phyloP scores from a whole-genome alignment of 805 yeast species.

The Candida tibetensis region DNA sequence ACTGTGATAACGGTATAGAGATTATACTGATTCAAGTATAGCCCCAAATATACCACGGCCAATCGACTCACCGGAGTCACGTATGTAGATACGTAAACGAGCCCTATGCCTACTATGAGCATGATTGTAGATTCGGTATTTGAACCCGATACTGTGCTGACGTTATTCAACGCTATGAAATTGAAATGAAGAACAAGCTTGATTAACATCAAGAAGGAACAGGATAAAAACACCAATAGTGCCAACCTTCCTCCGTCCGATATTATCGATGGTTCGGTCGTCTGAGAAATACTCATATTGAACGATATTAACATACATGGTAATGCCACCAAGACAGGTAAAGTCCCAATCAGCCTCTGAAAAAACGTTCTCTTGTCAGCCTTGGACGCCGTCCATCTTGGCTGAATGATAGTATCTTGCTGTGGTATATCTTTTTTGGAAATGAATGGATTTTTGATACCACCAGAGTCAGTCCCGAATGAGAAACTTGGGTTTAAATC shows the following conservation, averaged over 20 bases:
- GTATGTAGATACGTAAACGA: conserved; percentile 22
- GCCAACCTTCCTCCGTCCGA: conserved; percentile 7
- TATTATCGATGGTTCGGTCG: background rate
- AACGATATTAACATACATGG: conserved; percentile 29
- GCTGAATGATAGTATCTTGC: background rate
- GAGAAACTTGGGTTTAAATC: background rate
- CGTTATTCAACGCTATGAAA: conserved; percentile 7
- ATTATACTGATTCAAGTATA: conserved; percentile 29
- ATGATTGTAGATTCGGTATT: conserved; percentile 9
- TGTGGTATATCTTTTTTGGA: background rate
- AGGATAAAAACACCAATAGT: conserved; percentile 22
- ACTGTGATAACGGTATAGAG: conserved; percentile 29
- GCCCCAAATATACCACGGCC: conserved; percentile 26
- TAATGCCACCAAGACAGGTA: conserved; percentile 33
- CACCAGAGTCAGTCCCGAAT: background rate
- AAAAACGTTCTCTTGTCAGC: background rate
- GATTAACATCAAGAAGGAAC: conserved; percentile 16
- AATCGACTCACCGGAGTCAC: conserved; percentile 24
- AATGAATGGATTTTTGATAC: background rate
- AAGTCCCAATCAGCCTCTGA: conserved; percentile 19
- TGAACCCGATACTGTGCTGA: background rate
- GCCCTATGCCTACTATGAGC: conserved; percentile 16
- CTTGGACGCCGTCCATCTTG: background rate
- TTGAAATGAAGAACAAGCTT: conserved; percentile 15
- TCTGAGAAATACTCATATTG: conserved; percentile 15